A percentile compares a stretch with the other conserved stretches of the same genome.
These are phyloP conservation scores for Kodamaea leandrae DNA, from an alignment of 805 yeast genomes.

Conservation along the genomic window DNA sequence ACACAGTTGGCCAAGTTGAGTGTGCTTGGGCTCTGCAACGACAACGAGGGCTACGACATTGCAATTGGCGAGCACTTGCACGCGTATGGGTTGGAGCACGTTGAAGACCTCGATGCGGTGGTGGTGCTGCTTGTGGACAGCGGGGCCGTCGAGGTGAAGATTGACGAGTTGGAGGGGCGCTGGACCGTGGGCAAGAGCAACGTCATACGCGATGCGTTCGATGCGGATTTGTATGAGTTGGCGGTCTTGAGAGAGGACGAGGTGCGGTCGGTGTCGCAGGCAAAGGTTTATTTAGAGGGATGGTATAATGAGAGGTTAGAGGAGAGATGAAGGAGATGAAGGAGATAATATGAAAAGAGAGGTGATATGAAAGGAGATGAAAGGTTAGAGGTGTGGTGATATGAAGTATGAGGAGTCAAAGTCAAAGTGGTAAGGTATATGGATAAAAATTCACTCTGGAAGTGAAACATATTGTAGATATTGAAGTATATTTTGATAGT, in stretches of 20 bases:
- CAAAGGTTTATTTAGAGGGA: conserved; percentile 16
- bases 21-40: conserved; percentile 22
- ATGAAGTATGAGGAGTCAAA: too few species aligned
- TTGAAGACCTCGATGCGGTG: conserved; percentile 17
- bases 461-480: too few species aligned
- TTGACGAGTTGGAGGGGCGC: conserved; percentile 24
- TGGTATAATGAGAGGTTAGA: conserved; percentile 19
- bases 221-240: conserved; percentile 19
- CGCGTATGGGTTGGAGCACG: conserved; percentile 17
- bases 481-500: too few species aligned
- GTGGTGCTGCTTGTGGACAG: conserved; percentile 27
- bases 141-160: conserved; percentile 21
- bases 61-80: conserved; percentile 14
- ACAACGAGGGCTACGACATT: conserved; percentile 21
- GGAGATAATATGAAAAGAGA: neutral
- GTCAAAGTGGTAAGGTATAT: too few species aligned
- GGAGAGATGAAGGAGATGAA: too few species aligned
- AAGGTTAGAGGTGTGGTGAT: too few species aligned
- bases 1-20: conserved; percentile 29
- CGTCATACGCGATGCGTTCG: conserved; percentile 33
- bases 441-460: too few species aligned
- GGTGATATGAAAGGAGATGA: too few species aligned
- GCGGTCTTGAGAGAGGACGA: conserved; percentile 26
- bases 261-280: conserved; percentile 20
- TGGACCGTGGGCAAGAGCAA: conserved; percentile 19